phyloP scores from a whole-genome alignment of 2,329 filamentous ascomycete genomes.

The Apiospora hydei region DNA sequence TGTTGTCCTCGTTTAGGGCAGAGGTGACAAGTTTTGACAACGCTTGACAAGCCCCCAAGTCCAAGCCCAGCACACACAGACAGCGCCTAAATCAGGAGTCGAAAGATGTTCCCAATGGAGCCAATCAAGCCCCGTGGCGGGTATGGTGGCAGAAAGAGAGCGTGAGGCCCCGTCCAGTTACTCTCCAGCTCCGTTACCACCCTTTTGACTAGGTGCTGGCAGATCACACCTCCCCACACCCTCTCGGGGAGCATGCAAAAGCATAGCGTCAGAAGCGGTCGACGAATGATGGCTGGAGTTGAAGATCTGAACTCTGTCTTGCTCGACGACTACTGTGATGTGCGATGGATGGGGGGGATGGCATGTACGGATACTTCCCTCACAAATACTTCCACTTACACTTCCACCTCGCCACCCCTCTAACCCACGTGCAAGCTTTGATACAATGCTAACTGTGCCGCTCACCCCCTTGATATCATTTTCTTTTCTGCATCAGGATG shows the following conservation, averaged over 20 bases:
- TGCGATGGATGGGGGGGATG: not conserved
- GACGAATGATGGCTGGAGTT: slow-evolving; percentile 14
- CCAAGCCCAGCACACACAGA: slow-evolving; percentile 17
- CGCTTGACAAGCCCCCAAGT: slow-evolving; percentile 2
- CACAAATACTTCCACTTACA: not conserved
- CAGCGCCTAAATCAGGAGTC: slow-evolving; percentile 14
- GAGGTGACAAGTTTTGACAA: not conserved
- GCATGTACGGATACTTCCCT: not conserved
- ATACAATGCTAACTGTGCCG: slow-evolving; percentile 12
- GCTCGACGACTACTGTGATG: slow-evolving; percentile 11
- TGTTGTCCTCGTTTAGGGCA: not conserved
- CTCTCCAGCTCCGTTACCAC: slow-evolving; percentile 5
- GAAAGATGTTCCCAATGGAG: not conserved
- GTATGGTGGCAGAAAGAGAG: not conserved
- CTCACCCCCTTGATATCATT: not conserved
- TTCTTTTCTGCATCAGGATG: not conserved
- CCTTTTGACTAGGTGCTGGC: not conserved
- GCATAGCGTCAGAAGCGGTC: slow-evolving; percentile 16
- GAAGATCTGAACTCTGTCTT: slow-evolving; percentile 15
- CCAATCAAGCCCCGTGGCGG: not conserved
- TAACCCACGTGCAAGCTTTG: slow-evolving; percentile 8
- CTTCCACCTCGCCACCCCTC: not conserved
- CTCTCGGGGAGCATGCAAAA: not conserved
- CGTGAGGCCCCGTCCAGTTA: not conserved
- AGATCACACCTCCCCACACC: slow-evolving; percentile 9